Evolutionary conservation across 2,329 filamentous ascomycete species (phyloP), one percentile per base, ranked within the genome.

Genomic region (Geosmithia morbida): DNA sequence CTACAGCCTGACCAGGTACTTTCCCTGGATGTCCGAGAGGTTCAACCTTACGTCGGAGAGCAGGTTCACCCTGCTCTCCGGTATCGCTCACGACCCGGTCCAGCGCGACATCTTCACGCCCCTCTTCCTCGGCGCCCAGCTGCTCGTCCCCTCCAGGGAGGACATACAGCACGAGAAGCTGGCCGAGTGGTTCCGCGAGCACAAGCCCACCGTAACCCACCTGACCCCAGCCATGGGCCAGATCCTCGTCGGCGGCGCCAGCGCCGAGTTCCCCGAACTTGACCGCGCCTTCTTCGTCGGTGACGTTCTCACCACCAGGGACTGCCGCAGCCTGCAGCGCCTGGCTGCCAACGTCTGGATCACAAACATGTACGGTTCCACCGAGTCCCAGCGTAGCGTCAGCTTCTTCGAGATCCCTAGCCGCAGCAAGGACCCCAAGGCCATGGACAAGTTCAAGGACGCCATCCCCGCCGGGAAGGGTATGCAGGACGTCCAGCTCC

Each of bases 271-370:
- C 57, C 83, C 87, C 1, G 71, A 75, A 13, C 70, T 97, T n/a
- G 73, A 83, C 49, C 72, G 79, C 49, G 87, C 82, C 17, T 90
- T 97, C 70, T 97, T 90, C 52, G 90, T 97, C 1, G 92, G 92
- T 30, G 90, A 97, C 58, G 71, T 96, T 65, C 97, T 97, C 44
- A 94, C 87, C 52, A 94, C 81, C 59, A 75, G 80, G 58, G 90
- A 97, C 56, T 94, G 87, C 64, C 72, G 73, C 41, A 74, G 75
- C 20, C 69, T 97, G n/a, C 85, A 86, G 49, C 72, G 78, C 43
- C 72, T 96, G 39, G 89, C 84, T 0, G 71, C 75, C 0, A 18
- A 29, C 17, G 39, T 39, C 17, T 13, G 11, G 7, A 48, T 51
- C 22, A 16, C 56, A 45, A 56, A 53, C 43, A 51, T 53, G 40